Conservation (phyloP, 1,284 basidiomycete genomes). For the Ceratobasidium sp. region DNA sequence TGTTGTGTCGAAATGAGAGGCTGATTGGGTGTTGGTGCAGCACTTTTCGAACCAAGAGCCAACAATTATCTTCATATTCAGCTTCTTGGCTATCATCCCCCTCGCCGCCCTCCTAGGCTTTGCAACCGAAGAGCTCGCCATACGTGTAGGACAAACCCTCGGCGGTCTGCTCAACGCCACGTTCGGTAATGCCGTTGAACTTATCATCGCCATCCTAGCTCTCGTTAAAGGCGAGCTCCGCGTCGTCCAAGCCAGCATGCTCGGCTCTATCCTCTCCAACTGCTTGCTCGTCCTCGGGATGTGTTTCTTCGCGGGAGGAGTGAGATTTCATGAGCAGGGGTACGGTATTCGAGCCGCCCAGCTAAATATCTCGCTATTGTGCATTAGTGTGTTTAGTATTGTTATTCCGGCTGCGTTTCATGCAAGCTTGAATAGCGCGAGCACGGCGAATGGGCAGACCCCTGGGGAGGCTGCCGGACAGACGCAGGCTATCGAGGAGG, state of each 20-base stretch:
- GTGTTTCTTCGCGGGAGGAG: constrained; percentile 76
- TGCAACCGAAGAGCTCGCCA: constrained; percentile 86
- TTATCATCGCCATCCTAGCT: constrained; percentile 74
- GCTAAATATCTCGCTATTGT: constrained; percentile 81
- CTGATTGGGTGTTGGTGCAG: constrained; percentile 15
- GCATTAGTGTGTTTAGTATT: constrained; percentile 81
- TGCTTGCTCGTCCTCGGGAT: constrained; percentile 83
- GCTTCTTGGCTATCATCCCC: constrained; percentile 64
- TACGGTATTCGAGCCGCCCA: constrained; percentile 77
- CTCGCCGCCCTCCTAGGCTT: constrained; percentile 84
- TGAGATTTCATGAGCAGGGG: constrained; percentile 70
- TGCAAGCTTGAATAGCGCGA: constrained; percentile 47
- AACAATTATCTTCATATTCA: constrained; percentile 44
- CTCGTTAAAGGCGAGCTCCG: constrained; percentile 80
- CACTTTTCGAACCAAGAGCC: constrained; percentile 38
- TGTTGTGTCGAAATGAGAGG: neutral
- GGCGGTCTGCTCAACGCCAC: constrained; percentile 84
- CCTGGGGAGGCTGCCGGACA: constrained; percentile 50
- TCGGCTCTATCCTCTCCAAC: constrained; percentile 72
- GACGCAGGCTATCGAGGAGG: constrained; percentile 48
- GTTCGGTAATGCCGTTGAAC: constrained; percentile 47
- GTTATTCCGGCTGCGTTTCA: constrained; percentile 79
- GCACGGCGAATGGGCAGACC: constrained; percentile 14
- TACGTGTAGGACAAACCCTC: constrained; percentile 85
- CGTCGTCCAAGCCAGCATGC: constrained; percentile 79